A percentile compares a stretch with the other conserved stretches of the same genome.
phyloP scores from a whole-genome alignment of 441 rosid genomes.

The Arabidopsis hybrid region DNA sequence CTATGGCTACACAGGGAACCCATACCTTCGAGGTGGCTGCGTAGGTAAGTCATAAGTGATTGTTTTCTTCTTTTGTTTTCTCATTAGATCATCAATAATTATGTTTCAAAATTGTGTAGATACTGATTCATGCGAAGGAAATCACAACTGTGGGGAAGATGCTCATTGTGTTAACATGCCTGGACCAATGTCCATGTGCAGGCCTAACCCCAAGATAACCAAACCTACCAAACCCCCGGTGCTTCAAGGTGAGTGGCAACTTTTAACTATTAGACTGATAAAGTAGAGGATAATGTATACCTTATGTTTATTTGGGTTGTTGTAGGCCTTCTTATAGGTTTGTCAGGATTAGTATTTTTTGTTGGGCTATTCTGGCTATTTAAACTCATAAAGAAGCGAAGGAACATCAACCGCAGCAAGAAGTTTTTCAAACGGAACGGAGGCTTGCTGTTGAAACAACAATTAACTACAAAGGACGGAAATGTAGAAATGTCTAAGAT shows the following conservation, averaged over 20 bases:
- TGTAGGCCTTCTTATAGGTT: slow-evolving; percentile 35
- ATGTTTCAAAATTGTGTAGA: slow-evolving; percentile 14
- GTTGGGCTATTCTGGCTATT: slow-evolving; percentile 26
- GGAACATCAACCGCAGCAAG: not conserved
- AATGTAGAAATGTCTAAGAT: slow-evolving; percentile 43
- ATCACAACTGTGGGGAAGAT: too few species aligned
- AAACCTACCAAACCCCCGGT: not conserved
- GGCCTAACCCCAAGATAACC: not conserved
- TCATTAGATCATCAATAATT: too few species aligned
- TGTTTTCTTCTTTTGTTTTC: too few species aligned
- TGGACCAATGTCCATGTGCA: too few species aligned
- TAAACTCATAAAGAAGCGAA: not conserved
- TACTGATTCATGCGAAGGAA: slow-evolving; percentile 23
- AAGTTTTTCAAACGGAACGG: slow-evolving; percentile 51
- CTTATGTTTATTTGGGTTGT: not conserved
- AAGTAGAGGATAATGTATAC: not conserved
- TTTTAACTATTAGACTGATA: too few species aligned
- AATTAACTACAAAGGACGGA: slow-evolving; percentile 36
- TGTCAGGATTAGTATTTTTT: not conserved
- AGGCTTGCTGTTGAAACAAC: slow-evolving; percentile 43
- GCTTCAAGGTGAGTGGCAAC: slow-evolving; percentile 8
- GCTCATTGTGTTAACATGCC: too few species aligned
- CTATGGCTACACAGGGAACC: slow-evolving; percentile 50
- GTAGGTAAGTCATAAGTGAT: slow-evolving; percentile 36
- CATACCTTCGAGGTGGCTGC: slow-evolving; percentile 49